Conservation (phyloP, 441 rosid species). For the Populus trichocarpa region DNA sequence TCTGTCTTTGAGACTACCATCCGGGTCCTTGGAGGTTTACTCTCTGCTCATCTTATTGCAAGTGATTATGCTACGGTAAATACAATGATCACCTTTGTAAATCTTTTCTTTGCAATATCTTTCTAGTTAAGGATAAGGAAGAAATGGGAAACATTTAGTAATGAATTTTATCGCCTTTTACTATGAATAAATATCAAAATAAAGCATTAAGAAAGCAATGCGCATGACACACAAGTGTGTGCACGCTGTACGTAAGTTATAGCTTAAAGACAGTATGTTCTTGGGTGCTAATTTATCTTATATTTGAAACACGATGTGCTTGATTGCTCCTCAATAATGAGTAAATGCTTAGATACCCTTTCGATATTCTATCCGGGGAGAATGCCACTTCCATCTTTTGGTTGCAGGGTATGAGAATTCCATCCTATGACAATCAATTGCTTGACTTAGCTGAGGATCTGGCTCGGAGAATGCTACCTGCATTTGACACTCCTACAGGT, state of each 20-base stretch:
- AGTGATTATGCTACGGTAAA: constrained; percentile 94
- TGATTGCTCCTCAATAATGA: not conserved
- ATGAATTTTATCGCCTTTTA: not conserved
- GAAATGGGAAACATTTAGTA: not conserved
- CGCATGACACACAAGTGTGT: not conserved
- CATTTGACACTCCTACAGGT: constrained; percentile 99
- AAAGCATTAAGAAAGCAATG: too few species aligned
- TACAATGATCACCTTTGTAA: not conserved
- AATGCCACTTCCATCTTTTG: constrained; percentile 13
- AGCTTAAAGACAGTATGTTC: not conserved
- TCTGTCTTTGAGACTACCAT: constrained; percentile 92
- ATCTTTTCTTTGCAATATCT: constrained; percentile 11
- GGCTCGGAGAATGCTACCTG: constrained; percentile 82
- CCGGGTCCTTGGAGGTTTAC: constrained; percentile 92
- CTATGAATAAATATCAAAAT: not conserved
- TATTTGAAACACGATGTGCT: not conserved
- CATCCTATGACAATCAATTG: constrained; percentile 77
- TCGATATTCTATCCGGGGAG: not conserved
- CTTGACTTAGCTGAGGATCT: constrained; percentile 86
- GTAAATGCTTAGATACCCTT: not conserved
- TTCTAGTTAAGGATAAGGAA: constrained; percentile 7
- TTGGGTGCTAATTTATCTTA: not conserved
- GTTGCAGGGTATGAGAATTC: constrained; percentile 81
- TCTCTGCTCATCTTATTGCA: constrained; percentile 96
- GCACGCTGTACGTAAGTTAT: not conserved